Base-by-base conservation (phyloP, 2,329 filamentous ascomycete genomes). In the Beauveria sp. region DNA sequence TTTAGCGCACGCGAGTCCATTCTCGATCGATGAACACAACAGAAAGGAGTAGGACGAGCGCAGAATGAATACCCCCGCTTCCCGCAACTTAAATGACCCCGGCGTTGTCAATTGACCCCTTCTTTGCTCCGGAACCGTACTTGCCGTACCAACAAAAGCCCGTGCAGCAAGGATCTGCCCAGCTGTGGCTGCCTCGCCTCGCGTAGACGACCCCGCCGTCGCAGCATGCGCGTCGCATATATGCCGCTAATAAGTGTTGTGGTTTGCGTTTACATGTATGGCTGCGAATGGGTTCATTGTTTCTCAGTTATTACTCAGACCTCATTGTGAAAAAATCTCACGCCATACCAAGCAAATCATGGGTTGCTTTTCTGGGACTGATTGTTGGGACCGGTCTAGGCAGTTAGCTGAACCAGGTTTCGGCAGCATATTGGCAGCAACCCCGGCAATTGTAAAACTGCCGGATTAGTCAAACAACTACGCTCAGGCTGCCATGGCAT, bases 131-230 rank as follows among this genome's bases (percentile, higher is more conserved):
- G 34, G 34, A 38, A 16, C 16, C 22, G 20, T 20, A 53, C 28
- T 38, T 38, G 34, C 42, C 54, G 14, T 34, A 38, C 16, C 30
- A 34, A 22, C n/a, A 5, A 49, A 49, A 16, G 28, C 4, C 38
- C 9, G 20, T 26, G 16, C 18, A 52, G n/a, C 57, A 43, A 52
- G 57, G 57, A 45, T 52, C 45, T 34, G 30, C n/a, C 47, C 34
- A 52, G 24, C 46, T 51, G 57, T 52, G 57, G 57, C 57, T 51
- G 57, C 57, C 40, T 59, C 47, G 57, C 46, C 46, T 59, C 47
- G 34, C 56, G 34, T 24, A 30, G 43, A 51, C 38, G 46, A 43
- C 46, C 56, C 54, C 14, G 52, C 26, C 26, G 10, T 20, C 9
- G 53, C 26, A 40, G 42, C n/a, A 47, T 45, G 53, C 53, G 46